Conservation (phyloP, 345 rosid species). For the Bretschneidera sinensis region DNA sequence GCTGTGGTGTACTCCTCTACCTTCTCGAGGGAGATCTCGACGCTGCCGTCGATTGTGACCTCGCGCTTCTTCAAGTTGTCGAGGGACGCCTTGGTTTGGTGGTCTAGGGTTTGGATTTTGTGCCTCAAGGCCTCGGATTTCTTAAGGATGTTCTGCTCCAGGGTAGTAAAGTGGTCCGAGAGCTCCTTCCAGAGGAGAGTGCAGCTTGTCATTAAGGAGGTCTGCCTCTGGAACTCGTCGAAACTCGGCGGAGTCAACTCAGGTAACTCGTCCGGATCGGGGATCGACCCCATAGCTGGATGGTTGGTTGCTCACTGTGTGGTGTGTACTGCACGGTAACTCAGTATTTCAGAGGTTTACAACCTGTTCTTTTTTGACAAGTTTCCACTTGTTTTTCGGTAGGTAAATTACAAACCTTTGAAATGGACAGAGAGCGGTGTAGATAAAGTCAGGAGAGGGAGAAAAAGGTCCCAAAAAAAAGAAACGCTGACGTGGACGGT, state of each 20-base stretch:
- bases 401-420: conserved; percentile 32
- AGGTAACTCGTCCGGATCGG: conserved; percentile 90
- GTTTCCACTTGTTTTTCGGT: too few species aligned
- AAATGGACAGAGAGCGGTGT: conserved; percentile 20
- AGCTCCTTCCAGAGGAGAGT: conserved; percentile 97
- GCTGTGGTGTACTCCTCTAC: conserved; percentile 51
- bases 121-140: conserved; percentile 77
- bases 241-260: conserved; percentile 79
- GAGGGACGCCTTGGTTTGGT: conserved; percentile 67
- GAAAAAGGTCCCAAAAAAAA: not conserved
- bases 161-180: conserved; percentile 87
- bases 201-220: conserved; percentile 96
- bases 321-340: conserved; percentile 14
- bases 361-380: too few species aligned
- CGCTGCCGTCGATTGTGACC: conserved; percentile 78
- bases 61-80: conserved; percentile 76
- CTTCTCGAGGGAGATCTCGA: conserved; percentile 62
- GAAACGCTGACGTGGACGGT: conserved; percentile 45
- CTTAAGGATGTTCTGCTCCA: conserved; percentile 70
- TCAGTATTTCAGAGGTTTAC: conserved; percentile 6
- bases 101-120: conserved; percentile 68
- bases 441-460: conserved; percentile 25
- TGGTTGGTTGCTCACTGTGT: not conserved
- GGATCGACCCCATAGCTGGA: conserved; percentile 78
- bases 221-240: conserved; percentile 91